phyloP scores from a whole-genome alignment of 306 rosid genomes.

The Medicago arabica region DNA sequence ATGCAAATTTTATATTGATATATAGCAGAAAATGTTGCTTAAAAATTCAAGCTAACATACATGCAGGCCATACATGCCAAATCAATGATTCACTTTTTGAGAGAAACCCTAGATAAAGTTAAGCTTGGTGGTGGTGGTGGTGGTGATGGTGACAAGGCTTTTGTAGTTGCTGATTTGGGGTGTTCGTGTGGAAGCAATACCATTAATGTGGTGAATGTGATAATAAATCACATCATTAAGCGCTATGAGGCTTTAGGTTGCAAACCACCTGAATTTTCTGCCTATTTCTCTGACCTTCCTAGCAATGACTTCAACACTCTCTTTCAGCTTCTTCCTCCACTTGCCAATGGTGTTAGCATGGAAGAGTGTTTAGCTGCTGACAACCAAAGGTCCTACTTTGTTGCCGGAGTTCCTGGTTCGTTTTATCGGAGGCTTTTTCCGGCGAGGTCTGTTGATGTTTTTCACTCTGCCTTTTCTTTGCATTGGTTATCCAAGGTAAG shows the following conservation, averaged over 20 bases:
- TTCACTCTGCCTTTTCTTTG: constrained; percentile 90
- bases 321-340: constrained; percentile 88
- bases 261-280: constrained; percentile 83
- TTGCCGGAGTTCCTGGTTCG: constrained; percentile 93
- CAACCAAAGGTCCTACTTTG: constrained; percentile 81
- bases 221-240: constrained; percentile 78
- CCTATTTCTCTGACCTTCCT: constrained; percentile 92
- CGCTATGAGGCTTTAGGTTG: constrained; percentile 68
- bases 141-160: constrained; percentile 50
- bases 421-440: constrained; percentile 90
- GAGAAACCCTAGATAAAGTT: constrained; percentile 80
- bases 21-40: no score
- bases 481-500: constrained; percentile 95
- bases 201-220: constrained; percentile 69
- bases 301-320: constrained; percentile 96
- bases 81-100: constrained; percentile 84
- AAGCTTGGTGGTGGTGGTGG: constrained; percentile 48
- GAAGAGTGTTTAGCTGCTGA: constrained; percentile 86
- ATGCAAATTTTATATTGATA: not conserved
- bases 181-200: constrained; percentile 92
- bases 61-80: constrained; percentile 85
- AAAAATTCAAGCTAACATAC: not conserved
- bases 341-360: constrained; percentile 70
- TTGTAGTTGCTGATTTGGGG: constrained; percentile 86
- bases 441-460: constrained; percentile 73